Evolutionary conservation across 2,329 filamentous ascomycete species (phyloP), one percentile per base, ranked within the genome.

Genomic region (Orbilia oligospora): DNA sequence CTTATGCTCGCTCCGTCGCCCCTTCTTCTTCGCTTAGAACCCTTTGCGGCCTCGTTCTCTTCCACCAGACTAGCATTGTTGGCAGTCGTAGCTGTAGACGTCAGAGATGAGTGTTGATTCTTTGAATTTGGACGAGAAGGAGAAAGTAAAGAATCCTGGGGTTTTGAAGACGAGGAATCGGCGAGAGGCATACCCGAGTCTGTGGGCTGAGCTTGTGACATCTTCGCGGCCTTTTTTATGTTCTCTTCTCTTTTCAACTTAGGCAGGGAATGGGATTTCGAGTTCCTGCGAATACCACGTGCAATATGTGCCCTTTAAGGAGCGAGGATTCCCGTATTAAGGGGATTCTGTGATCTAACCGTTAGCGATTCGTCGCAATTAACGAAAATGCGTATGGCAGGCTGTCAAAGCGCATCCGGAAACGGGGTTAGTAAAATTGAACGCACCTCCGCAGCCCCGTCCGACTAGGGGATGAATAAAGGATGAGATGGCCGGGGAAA

Each of bases 1-100:
- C 78, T 71, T 55, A 81, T 75, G 75, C 80, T 81, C 27, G 78
- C 81, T 22, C 66, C 71, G 67, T 77, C 75, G 64, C 81, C 80
- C 44, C 79, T 73, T 79, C 81, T 80, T 78, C 81, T 80, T 48
- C 80, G 80, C 77, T 81, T 82, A 56, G 73, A 77, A 64, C 80
- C 80, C 69, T 81, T 81, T 16, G 77, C 71, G n/a, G 79, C 82
- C 66, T 80, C 67, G 70, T 76, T 80, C 72, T 81, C 80, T 64
- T 80, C 81, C 44, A 79, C 77, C 56, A 73, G 76, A 65, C 81
- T 80, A 55, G 79, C 80, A 48, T 80, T 81, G 44, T 78, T 80
- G 71, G 80, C 78, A 61, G 81, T 82, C 65, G 79, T 82, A 69
- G 80, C 81, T 78, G 81, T 81, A 71, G 81, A 82, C 44, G 81